These are phyloP conservation scores for Sclerospora graminicola DNA, from an alignment of 352 stramenopile species.

Conservation along the genomic window DNA sequence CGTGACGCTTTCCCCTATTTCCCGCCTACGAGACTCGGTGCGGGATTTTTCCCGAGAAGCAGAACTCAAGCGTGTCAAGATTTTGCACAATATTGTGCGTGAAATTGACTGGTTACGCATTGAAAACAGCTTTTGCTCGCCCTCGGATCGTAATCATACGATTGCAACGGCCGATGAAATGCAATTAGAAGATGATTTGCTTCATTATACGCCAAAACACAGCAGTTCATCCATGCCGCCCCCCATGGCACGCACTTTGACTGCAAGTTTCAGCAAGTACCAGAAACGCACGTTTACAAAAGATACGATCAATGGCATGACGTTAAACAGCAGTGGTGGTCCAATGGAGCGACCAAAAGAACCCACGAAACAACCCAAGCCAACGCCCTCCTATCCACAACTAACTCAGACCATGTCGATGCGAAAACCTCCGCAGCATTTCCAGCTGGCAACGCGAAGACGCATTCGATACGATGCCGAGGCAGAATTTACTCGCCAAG, in stretches of 20 bases:
- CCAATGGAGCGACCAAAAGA: slow-evolving; percentile 17
- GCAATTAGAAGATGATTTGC: slow-evolving; percentile 45
- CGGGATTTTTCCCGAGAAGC: slow-evolving; percentile 60
- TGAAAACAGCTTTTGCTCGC: slow-evolving; percentile 78
- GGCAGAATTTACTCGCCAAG: slow-evolving; percentile 51
- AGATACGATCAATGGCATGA: slow-evolving; percentile 5
- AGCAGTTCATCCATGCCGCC: slow-evolving; percentile 24
- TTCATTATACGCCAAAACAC: slow-evolving; percentile 53
- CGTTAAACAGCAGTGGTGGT: slow-evolving; percentile 4
- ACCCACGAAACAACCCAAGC: slow-evolving; percentile 38
- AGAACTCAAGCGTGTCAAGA: slow-evolving; percentile 72
- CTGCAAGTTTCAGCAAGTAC: slow-evolving; percentile 24
- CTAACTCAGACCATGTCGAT: slow-evolving; percentile 14
- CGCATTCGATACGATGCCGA: slow-evolving; percentile 68
- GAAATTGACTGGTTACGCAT: slow-evolving; percentile 80
- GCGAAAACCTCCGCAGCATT: slow-evolving; percentile 21
- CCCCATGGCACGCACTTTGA: slow-evolving; percentile 20
- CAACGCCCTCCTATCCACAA: slow-evolving; percentile 11
- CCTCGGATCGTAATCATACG: slow-evolving; percentile 63
- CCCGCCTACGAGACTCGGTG: slow-evolving; percentile 52
- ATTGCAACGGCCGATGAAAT: slow-evolving; percentile 37
- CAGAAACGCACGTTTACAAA: slow-evolving; percentile 26
- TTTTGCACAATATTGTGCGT: slow-evolving; percentile 61
- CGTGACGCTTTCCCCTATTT: slow-evolving; percentile 76
- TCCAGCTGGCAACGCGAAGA: slow-evolving; percentile 30